Evolutionary conservation across 1,284 basidiomycete genomes (phyloP).

Genomic region (Pseudozyma tsukubaensis): DNA sequence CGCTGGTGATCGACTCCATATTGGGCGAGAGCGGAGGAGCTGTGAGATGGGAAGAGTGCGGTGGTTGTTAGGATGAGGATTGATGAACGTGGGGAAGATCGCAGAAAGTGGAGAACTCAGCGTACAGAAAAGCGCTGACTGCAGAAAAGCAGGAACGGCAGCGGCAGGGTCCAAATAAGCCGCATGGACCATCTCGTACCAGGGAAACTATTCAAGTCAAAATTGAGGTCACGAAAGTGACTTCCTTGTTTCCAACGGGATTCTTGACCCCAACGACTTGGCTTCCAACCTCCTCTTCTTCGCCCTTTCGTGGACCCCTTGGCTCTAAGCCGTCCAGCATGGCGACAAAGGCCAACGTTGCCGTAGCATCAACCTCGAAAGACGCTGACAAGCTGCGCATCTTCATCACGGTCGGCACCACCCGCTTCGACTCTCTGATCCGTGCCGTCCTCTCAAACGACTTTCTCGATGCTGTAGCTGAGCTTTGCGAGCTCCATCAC

Average conservation of each 20-base stretch:
- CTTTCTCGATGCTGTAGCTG: conserved; percentile 32
- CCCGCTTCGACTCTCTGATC: conserved; percentile 58
- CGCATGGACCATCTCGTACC: not conserved
- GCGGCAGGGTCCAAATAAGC: not conserved
- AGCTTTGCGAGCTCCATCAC: conserved; percentile 8
- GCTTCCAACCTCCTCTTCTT: not conserved
- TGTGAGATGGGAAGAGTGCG: not conserved
- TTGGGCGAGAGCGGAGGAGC: not conserved
- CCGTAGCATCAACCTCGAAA: not conserved
- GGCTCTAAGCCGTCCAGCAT: conserved; percentile 1
- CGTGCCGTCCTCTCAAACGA: conserved; percentile 30
- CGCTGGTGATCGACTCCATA: conserved; percentile 44
- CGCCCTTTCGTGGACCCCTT: not conserved
- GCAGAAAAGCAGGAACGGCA: no score
- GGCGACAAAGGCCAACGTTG: not conserved
- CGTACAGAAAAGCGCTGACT: not conserved
- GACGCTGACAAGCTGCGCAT: conserved; percentile 13
- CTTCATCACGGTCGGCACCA: conserved; percentile 62
- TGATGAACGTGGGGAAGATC: not conserved
- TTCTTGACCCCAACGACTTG: no score
- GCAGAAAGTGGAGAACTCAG: conserved; percentile 1
- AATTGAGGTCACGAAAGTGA: no score
- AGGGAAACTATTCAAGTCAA: no score
- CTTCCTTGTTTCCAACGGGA: no score
- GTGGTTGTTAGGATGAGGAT: not conserved